Evolutionary conservation across 768 basidiomycete species (phyloP), one percentile per base, ranked within the genome.

Genomic region (Xerocomus potaroensis): DNA sequence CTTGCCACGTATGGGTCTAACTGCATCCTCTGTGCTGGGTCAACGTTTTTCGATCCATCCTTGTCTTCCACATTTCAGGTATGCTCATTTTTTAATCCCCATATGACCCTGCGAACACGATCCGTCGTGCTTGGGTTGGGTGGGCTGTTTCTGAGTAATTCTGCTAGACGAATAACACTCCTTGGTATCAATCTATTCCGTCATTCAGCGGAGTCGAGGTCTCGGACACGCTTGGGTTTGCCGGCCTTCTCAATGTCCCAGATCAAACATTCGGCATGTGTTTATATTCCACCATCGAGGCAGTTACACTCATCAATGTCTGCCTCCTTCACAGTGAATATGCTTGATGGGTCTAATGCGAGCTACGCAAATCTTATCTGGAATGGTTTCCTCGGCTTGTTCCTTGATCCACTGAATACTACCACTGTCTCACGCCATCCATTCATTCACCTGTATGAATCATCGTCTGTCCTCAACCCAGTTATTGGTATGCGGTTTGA

Each of bases 401-500:
- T 64, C 45, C 48, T 62, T 33, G 14, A 54, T 39, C 62, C 62
- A 0, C 48, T 59, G 5, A 62, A 58, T 24, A 16, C 48, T 16
- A 55, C 55, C 0, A 9, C 43, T 11, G 18, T 47, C 7, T 30
- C 44, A 11, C 35, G 21, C 18, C 55, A 63, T 38, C 4, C 57
- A 19, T n/a, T 63, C 12, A 60, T 53, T 1, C 55, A 37, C 8
- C 16, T 63, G 12, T 16, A 64, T 8, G 18, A 55, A 6, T 62
- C 57, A 1, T 51, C 53, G 9, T 54, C 57, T 26, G 53, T 64
- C 12, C 64, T 64, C 36, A 64, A 66, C 26, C 63, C 63, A 18
- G 64, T 64, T 10, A 21, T 64, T 8, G 64, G 63, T 14, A 55
- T 64, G 57, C 53, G 61, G 8, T 64, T 64, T 22, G 59, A 64